Evolutionary conservation across 345 rosid genomes (phyloP), one percentile per base, ranked within the genome.

Genomic region (Gossypium anomalum): DNA sequence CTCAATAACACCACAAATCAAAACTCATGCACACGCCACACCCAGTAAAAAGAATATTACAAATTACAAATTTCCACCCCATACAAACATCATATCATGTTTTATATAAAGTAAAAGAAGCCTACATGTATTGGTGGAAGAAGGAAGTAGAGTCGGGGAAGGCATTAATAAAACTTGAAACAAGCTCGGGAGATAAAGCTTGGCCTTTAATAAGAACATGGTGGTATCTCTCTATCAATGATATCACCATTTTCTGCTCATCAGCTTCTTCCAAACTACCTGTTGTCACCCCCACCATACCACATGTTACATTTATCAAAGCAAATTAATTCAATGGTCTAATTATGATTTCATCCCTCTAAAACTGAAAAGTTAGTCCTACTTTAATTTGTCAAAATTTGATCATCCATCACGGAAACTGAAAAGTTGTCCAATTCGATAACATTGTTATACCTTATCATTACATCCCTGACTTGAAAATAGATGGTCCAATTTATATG

Each of bases 221-320:
- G 10, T 14, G 78, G 80, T 65, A 82, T 75, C 83, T 85, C 80
- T 79, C 79, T 58, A 87, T 79, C 84, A 86, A 79, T 15, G 84
- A 72, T 20, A 73, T 70, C 6, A 84, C 71, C 2, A 81, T 53
- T 19, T 71, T 76, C 66, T 78, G 68, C 20, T 62, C 78, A 48
- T 86, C 89, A 20, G 75, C 77, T 76, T 88, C 87, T 70, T 83
- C 84, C 75, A 88, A 77, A 38, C 34, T 48, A 74, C 97, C 98
- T 93, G 81, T 65, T 70, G 63, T 23, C 27, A 38, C 25, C 11
- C 25, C n/a, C 43, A 49, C 44, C 58, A 55, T 9, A 41, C 4
- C 29, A 56, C 16, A 51, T n/a, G 9, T 1, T n/a, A 9, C 29
- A 59, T 22, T 25, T 4, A 59, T 1, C 9, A 59, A 23, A 12